Percentiles rank a stretch among this genome's conserved stretches.
These are phyloP conservation scores for Trypanosoma rangeli DNA, from an alignment of 208 protist genomes.

Conservation along the genomic window DNA sequence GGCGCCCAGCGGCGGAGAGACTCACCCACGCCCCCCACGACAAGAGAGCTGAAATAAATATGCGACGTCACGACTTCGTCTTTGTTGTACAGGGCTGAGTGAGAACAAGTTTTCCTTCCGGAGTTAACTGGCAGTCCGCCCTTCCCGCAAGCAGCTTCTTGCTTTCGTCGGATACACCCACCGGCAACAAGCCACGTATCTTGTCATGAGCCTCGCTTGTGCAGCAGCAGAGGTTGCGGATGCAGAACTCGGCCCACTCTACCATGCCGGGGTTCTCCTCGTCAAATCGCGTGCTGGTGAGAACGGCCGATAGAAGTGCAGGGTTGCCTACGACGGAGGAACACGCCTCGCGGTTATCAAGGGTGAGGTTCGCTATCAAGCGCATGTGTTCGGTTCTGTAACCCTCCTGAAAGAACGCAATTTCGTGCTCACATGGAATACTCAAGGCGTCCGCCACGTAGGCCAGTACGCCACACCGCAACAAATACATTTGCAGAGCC, in stretches of 20 bases:
- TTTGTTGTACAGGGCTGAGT: slow-evolving; percentile 1
- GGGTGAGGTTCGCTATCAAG: slow-evolving; percentile 72
- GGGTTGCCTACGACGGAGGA: slow-evolving; percentile 38
- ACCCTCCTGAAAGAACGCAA: slow-evolving; percentile 73
- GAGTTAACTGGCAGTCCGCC: slow-evolving; percentile 41
- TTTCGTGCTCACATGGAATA: slow-evolving; percentile 71
- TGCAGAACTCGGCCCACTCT: slow-evolving; percentile 87
- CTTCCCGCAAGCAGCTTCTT: slow-evolving; percentile 43
- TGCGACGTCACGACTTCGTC: slow-evolving; percentile 4
- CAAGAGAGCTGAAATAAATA: neutral
- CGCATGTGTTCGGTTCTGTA: slow-evolving; percentile 77
- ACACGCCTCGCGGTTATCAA: slow-evolving; percentile 42
- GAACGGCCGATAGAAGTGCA: slow-evolving; percentile 49
- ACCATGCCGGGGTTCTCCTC: slow-evolving; percentile 89
- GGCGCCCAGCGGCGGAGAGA: too few relatives aligned
- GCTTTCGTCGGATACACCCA: slow-evolving; percentile 51
- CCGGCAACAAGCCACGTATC: slow-evolving; percentile 51
- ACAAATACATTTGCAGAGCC: slow-evolving; percentile 59
- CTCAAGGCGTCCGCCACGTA: slow-evolving; percentile 63
- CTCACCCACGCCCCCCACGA: neutral
- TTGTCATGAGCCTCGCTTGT: slow-evolving; percentile 52
- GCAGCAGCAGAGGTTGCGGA: slow-evolving; percentile 80
- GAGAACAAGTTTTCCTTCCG: slow-evolving; percentile 33
- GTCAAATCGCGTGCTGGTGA: slow-evolving; percentile 78
- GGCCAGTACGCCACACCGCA: slow-evolving; percentile 43